Base-by-base conservation (phyloP, 345 rosid species). In the Dipteronia dyeriana region DNA sequence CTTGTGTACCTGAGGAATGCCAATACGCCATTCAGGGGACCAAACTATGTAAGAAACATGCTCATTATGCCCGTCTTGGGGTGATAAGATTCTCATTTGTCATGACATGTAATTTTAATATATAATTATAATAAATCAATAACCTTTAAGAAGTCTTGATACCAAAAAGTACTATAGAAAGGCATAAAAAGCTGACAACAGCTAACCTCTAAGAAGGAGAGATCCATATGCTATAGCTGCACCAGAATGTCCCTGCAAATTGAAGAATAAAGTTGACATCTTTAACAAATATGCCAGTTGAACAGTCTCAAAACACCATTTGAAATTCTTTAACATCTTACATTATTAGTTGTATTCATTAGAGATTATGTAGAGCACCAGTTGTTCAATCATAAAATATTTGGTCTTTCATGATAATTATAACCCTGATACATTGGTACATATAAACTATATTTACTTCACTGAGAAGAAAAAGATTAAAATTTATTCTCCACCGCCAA, bases 181-280 rank as follows among this genome's bases (percentile, higher is more conserved):
- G 10, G 22, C 25, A 77, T 57, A 31, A 53, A 5, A 74, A 31
- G 66, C 66, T 31, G 20, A 3, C 17, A 51, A 49, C 26, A 73
- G 66, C 89, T 80, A 66, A 90, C 98, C 97, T 90, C 94, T 83
- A 66, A 95, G 92, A 76, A 95, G 90, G 78, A 95, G 98, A 74
- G 98, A 88, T 79, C 98, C 98, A 86, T 90, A 90, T 20, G 93
- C 97, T 71, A 91, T 72, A 22, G 98, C 97, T 45, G 98, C 98
- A 84, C 95, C 98, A 22, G 91, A 86, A 87, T 95, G 98, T 71
- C 98, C 97, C 96, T 95, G 90, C 83, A 84, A 13, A 59, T 43
- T 76, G 29, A 69, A 68, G 38, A 57, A n/a, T n/a, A n/a, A 62
- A 60, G 64, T 34, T 79, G 45, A 73, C 63, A 51, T 76, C 11